phyloP scores from a whole-genome alignment of 257 asterid genomes.

The Rehmannia glutinosa region DNA sequence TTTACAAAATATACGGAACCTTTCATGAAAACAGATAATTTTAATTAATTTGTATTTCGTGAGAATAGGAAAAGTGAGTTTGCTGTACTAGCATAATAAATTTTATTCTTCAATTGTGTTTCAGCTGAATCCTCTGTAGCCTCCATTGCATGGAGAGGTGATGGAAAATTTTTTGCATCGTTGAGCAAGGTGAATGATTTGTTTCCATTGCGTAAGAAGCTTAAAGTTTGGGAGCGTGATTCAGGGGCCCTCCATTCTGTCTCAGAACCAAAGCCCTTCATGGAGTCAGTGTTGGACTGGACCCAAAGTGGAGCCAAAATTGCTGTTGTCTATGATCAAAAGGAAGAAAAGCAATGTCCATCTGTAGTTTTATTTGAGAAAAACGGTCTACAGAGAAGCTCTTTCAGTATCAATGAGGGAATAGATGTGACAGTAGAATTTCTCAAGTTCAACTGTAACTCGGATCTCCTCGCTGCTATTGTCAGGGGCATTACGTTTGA shows the following conservation, averaged over 20 bases:
- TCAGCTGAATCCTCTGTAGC: slow-evolving; percentile 59
- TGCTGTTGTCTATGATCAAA: slow-evolving; percentile 54
- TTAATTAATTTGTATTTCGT: background rate
- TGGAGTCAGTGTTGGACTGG: slow-evolving; percentile 86
- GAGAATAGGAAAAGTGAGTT: background rate
- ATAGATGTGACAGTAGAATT: slow-evolving; percentile 49
- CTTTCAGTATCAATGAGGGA: slow-evolving; percentile 57
- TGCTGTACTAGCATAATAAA: background rate
- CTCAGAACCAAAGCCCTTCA: slow-evolving; percentile 69
- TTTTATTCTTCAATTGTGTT: slow-evolving; percentile 20
- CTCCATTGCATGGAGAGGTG: slow-evolving; percentile 88
- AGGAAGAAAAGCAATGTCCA: slow-evolving; percentile 54
- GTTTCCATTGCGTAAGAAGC: slow-evolving; percentile 43
- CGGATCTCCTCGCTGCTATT: slow-evolving; percentile 85
- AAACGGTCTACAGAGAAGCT: slow-evolving; percentile 90
- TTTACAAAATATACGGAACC: background rate
- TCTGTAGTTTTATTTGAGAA: slow-evolving; percentile 78
- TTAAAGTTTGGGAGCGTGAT: slow-evolving; percentile 97
- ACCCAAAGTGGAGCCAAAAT: slow-evolving; percentile 81
- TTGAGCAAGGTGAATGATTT: slow-evolving; percentile 58
- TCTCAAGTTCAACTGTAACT: slow-evolving; percentile 84
- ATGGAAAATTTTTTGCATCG: slow-evolving; percentile 83
- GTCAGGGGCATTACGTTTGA: slow-evolving; percentile 66
- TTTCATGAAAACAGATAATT: background rate
- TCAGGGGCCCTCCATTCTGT: slow-evolving; percentile 77